These are phyloP conservation scores for Erigeron canadensis DNA, from an alignment of 129 eudicot genomes.

Conservation along the genomic window DNA sequence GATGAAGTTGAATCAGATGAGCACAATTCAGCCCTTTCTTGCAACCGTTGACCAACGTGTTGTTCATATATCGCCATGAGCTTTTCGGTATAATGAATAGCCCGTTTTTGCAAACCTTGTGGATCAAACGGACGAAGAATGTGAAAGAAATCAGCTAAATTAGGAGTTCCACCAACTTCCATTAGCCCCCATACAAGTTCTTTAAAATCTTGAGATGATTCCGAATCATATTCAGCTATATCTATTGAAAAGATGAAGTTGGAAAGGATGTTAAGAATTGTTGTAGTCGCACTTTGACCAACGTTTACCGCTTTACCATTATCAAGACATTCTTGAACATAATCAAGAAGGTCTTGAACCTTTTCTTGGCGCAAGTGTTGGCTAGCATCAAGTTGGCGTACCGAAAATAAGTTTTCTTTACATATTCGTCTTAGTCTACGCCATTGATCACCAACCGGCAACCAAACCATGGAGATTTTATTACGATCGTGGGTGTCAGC, in stretches of 20 bases:
- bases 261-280: constrained; percentile 33
- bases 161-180: constrained; percentile 34
- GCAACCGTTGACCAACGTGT: constrained; percentile 14
- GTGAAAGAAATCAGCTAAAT: constrained; percentile 33
- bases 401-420: constrained; percentile 27
- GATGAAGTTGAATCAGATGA: neutral
- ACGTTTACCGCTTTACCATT: constrained; percentile 20
- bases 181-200: constrained; percentile 23
- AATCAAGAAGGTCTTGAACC: constrained; percentile 33
- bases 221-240: constrained; percentile 25
- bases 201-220: constrained; percentile 29
- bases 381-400: constrained; percentile 32
- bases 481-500: constrained; percentile 9
- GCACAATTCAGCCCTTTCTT: constrained; percentile 1
- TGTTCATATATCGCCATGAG: constrained; percentile 26
- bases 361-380: constrained; percentile 24
- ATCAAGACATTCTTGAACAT: constrained; percentile 5
- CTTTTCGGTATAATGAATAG: constrained; percentile 1
- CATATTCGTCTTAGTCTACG: constrained; percentile 22
- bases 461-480: constrained; percentile 24
- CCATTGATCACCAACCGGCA: constrained; percentile 30
- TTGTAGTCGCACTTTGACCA: constrained; percentile 30
- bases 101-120: constrained; percentile 11
- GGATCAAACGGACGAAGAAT: constrained; percentile 30
- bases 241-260: constrained; percentile 37